Conservation (phyloP, 2,329 filamentous ascomycete species). For the Blumeriella jaapii region DNA sequence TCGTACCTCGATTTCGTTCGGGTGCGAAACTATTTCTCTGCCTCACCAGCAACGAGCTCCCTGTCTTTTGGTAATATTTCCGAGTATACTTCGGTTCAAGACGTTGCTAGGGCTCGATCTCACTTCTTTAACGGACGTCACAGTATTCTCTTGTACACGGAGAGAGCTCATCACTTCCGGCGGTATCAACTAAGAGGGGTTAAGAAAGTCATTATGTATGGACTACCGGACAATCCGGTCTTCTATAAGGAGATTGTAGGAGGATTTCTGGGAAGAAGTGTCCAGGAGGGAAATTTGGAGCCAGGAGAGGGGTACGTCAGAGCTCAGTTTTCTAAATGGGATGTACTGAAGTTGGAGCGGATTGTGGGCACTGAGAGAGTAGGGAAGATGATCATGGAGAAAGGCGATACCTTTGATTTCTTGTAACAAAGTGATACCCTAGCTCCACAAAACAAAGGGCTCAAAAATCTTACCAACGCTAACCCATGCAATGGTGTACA, state of each 20-base stretch:
- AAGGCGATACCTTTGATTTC: constrained; percentile 91
- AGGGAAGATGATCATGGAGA: constrained; percentile 72
- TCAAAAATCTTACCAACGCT: constrained; percentile 7
- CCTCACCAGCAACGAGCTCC: constrained; percentile 41
- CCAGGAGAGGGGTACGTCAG: constrained; percentile 48
- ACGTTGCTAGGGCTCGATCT: constrained; percentile 72
- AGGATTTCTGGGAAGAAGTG: constrained; percentile 50
- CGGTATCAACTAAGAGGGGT: constrained; percentile 77
- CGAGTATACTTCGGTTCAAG: constrained; percentile 72
- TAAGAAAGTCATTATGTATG: constrained; percentile 77
- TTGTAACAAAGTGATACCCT: constrained; percentile 38
- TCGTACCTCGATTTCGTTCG: constrained; percentile 93
- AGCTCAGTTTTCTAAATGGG: constrained; percentile 76
- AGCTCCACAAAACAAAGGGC: constrained; percentile 2
- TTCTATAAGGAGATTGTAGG: constrained; percentile 72
- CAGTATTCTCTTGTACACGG: constrained; percentile 78
- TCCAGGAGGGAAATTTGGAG: constrained; percentile 42
- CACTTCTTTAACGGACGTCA: constrained; percentile 81
- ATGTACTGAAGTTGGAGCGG: constrained; percentile 78
- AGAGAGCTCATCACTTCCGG: constrained; percentile 92
- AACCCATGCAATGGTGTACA: constrained; percentile 12
- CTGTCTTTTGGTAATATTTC: constrained; percentile 71
- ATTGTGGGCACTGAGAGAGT: constrained; percentile 74
- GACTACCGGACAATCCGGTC: constrained; percentile 73
- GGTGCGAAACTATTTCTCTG: constrained; percentile 83